Evolutionary conservation across 163 green algal species (phyloP).

Genomic region (Chlorella variabilis): DNA sequence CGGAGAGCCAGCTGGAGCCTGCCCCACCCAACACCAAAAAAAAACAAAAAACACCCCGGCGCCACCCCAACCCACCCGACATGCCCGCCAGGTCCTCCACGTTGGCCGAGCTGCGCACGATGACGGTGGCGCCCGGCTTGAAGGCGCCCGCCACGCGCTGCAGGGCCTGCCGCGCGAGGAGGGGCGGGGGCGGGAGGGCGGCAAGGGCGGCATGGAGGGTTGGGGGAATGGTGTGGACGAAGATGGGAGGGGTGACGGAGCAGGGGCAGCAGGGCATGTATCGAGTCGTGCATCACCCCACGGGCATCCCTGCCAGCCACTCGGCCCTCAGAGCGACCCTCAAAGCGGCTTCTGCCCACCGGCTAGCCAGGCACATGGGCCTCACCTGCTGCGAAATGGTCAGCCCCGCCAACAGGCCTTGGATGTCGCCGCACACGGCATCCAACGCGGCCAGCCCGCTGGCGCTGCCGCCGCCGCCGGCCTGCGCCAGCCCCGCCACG

Average conservation of each 20-base stretch:
- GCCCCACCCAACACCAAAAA: not conserved
- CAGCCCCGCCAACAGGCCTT: conserved; percentile 51
- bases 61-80: conserved; percentile 58
- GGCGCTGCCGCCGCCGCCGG: conserved; percentile 13
- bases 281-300: too few species aligned
- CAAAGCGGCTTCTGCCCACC: too few species aligned
- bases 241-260: too few species aligned
- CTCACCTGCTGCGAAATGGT: conserved; percentile 43
- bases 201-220: not conserved
- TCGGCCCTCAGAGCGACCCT: too few species aligned
- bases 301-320: too few species aligned
- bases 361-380: too few species aligned
- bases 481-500: conserved; percentile 36
- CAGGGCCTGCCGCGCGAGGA: too few species aligned
- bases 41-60: too few species aligned
- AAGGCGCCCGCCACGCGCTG: conserved; percentile 42
- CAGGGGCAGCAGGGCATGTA: too few species aligned
- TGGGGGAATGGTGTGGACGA: not conserved
- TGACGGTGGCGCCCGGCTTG: conserved; percentile 59
- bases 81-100: conserved; percentile 97
- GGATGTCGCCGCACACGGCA: conserved; percentile 54
- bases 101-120: conserved; percentile 90
- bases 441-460: conserved; percentile 48
- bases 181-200: too few species aligned
- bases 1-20: too few species aligned